phyloP scores from a whole-genome alignment of 2,329 filamentous ascomycete genomes.

The Penicillium sp. region DNA sequence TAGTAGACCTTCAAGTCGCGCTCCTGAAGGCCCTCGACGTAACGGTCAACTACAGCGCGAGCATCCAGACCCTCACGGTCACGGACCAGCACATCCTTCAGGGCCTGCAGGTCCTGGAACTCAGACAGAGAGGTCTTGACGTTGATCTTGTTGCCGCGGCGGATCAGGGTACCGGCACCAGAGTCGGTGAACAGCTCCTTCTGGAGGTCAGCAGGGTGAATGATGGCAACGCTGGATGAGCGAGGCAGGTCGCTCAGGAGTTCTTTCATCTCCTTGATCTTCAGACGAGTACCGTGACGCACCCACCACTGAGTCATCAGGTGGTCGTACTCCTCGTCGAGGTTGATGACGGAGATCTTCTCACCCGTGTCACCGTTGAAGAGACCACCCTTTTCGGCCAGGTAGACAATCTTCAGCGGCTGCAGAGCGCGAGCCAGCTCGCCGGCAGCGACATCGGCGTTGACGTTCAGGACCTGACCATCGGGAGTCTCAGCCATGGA shows the following conservation, averaged over 20 bases:
- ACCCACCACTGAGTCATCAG: constrained; percentile 95
- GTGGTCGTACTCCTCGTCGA: constrained; percentile 91
- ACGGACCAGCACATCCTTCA: constrained; percentile 77
- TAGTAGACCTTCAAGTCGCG: constrained; percentile 89
- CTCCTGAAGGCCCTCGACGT: constrained; percentile 70
- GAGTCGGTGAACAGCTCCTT: constrained; percentile 97
- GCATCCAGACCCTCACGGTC: constrained; percentile 79
- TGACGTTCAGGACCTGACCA: constrained; percentile 92
- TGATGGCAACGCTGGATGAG: constrained; percentile 93
- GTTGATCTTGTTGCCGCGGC: constrained; percentile 83
- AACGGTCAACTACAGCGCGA: constrained; percentile 77
- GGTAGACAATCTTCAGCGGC: constrained; percentile 94
- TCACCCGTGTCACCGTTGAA: constrained; percentile 90
- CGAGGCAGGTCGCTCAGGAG: constrained; percentile 81
- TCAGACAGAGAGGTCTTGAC: constrained; percentile 66
- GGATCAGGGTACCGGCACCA: constrained; percentile 86
- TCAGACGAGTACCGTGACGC: constrained; percentile 86
- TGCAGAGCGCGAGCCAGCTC: constrained; percentile 84
- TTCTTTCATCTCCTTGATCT: constrained; percentile 97
- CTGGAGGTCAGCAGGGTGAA: constrained; percentile 90
- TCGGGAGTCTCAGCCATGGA: constrained; percentile 93
- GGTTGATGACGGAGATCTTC: constrained; percentile 95
- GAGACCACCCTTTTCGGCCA: constrained; percentile 95
- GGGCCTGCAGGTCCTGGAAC: constrained; percentile 68
- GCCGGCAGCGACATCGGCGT: constrained; percentile 92